A percentile compares a stretch with the other conserved stretches of the same genome.
These are phyloP conservation scores for Oenanthe sinensis DNA, from an alignment of 129 eudicot species.

Conservation along the genomic window DNA sequence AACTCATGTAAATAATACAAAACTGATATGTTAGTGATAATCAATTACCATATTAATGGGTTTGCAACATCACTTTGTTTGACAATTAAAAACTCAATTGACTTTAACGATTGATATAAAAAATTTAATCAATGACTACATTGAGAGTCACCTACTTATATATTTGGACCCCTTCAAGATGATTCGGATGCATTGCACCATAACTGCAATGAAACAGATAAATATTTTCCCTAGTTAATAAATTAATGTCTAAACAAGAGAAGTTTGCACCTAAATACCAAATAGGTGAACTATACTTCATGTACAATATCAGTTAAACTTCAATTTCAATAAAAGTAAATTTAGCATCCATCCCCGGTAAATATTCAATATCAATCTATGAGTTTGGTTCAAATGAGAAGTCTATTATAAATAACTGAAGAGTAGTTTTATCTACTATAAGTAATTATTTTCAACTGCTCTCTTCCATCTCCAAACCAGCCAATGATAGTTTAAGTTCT, in stretches of 20 bases:
- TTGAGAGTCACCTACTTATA: no score
- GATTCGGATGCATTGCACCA: neutral
- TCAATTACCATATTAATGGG: no score
- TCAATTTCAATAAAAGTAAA: neutral
- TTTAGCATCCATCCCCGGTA: neutral
- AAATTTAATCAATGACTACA: no score
- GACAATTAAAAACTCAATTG: no score
- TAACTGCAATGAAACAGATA: neutral
- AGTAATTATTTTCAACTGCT: neutral
- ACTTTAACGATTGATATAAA: no score
- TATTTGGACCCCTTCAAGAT: no score
- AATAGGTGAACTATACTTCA: neutral
- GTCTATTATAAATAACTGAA: neutral
- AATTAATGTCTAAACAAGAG: constrained; percentile 1
- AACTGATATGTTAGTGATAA: no score
- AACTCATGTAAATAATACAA: no score
- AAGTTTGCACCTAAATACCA: neutral
- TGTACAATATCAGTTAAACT: neutral
- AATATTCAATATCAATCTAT: neutral
- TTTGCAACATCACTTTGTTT: no score
- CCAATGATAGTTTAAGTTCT: neutral
- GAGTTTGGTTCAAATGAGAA: neutral
- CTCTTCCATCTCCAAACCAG: neutral
- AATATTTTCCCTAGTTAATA: neutral
- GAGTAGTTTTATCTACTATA: neutral